Percentiles rank a stretch among this genome's conserved stretches.
phyloP scores from a whole-genome alignment of 768 basidiomycete genomes.

The Suillus clintonianus region DNA sequence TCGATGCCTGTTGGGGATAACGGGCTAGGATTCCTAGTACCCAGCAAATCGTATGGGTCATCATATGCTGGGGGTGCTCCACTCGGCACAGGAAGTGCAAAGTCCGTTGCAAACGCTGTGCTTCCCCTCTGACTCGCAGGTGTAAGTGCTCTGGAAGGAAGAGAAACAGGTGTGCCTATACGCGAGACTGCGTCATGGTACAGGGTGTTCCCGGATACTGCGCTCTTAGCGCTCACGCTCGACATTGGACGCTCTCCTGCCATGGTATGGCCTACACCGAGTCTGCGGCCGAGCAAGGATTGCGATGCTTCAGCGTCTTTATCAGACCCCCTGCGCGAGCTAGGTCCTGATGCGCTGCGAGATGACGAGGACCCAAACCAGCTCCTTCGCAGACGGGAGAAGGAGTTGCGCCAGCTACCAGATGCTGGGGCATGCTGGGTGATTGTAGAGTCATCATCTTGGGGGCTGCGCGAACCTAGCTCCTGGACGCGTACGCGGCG shows the following conservation, averaged over 20 bases:
- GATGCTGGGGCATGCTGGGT: conserved; percentile 25
- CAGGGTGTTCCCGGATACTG: conserved; percentile 52
- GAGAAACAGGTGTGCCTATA: conserved; percentile 41
- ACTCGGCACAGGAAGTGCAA: conserved; percentile 17
- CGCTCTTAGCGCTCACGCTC: conserved; percentile 54
- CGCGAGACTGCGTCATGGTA: conserved; percentile 64
- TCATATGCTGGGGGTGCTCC: conserved; percentile 34
- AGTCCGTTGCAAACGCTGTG: conserved; percentile 7
- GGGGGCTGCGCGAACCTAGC: conserved; percentile 26
- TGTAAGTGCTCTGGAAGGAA: conserved; percentile 49
- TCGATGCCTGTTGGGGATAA: conserved; percentile 38
- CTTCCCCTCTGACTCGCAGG: conserved; percentile 36
- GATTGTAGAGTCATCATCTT: conserved; percentile 18
- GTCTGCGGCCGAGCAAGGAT: conserved; percentile 34
- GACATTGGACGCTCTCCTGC: conserved; percentile 59
- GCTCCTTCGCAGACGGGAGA: conserved; percentile 53
- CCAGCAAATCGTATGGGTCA: conserved; percentile 32
- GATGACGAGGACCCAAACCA: conserved; percentile 53
- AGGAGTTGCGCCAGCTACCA: conserved; percentile 35
- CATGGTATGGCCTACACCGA: conserved; percentile 38
- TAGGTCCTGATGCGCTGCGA: conserved; percentile 27
- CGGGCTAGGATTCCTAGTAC: conserved; percentile 24
- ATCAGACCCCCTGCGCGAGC: conserved; percentile 31
- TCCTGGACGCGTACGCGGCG: conserved; percentile 43
- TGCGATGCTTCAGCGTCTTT: conserved; percentile 50